Evolutionary conservation across 805 yeast species (phyloP), one percentile per base, ranked within the genome.

Genomic region (Metschnikowia colocasiae): DNA sequence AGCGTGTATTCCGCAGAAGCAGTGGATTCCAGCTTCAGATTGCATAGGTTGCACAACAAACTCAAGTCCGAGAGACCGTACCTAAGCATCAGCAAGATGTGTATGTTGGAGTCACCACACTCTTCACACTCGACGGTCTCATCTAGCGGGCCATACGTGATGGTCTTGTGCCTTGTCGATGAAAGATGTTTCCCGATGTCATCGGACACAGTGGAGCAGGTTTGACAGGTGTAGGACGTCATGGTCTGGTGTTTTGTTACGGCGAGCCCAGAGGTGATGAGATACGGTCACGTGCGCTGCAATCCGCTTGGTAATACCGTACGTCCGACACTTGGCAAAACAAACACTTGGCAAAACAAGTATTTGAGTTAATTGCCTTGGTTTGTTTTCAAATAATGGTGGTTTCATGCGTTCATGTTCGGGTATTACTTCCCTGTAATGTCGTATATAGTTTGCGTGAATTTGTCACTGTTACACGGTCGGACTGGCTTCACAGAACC

Each of bases 21-120:
- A 40, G 67, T 70, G 6, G 43, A 19, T 1, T 12, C 31, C 32
- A 22, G 34, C 50, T 75, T 76, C 29, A 53, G 56, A 18, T 71
- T 61, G 58, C 86, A 81, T 4, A 50, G 40, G 27, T 64, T 65
- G 56, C 86, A 81, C 18, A 78, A 59, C 49, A 79, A 59, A 0
- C 73, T 60, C 73, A 81, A 75, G 54, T 79, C 83, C 15, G 76
- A 71, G 25, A 82, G 78, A 1, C 82, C 85, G 57, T 71, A 77
- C 32, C 85, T 60, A 6, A 76, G 65, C 38, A 81, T 67, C 43
- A 67, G 71, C 45, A 81, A 63, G 55, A 74, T 76, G 59, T 80
- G 83, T 40, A 81, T 69, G 54, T 79, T 81, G 32, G 69, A 54
- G 54, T 79, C 78, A 18, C 68, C 69, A 60, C 86, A 81, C 35